phyloP scores from a whole-genome alignment of 1,284 basidiomycete species.

The Pyrrhoderma noxium region DNA sequence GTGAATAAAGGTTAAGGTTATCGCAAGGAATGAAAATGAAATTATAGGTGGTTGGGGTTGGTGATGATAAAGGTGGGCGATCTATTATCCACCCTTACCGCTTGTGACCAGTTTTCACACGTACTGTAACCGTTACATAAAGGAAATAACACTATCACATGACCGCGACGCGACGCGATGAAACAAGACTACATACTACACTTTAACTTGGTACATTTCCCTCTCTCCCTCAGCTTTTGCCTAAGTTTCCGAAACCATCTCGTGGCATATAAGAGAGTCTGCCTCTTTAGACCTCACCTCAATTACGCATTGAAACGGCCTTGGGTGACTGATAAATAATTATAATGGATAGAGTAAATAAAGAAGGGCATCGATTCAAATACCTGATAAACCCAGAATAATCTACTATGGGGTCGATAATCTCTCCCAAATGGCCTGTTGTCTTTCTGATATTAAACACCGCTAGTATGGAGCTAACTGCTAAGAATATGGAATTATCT shows the following conservation, averaged over 20 bases:
- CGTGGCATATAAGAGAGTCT: background rate
- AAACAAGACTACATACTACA: too few species aligned
- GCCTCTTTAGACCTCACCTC: conserved; percentile 9
- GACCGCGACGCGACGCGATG: conserved; percentile 9
- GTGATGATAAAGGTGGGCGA: background rate
- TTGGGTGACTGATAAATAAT: conserved; percentile 14
- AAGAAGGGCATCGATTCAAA: background rate
- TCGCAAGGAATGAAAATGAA: too few species aligned
- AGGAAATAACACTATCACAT: conserved; percentile 7
- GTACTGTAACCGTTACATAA: too few species aligned
- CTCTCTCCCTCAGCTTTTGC: too few species aligned
- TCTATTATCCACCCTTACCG: background rate
- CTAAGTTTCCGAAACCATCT: too few species aligned
- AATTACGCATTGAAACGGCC: conserved; percentile 17
- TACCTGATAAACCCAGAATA: conserved; percentile 17
- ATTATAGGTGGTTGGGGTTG: background rate
- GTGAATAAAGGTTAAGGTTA: background rate
- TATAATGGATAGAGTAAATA: background rate
- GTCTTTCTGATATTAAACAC: conserved; percentile 27
- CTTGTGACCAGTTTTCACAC: background rate
- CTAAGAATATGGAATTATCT: conserved; percentile 29
- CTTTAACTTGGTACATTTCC: too few species aligned
- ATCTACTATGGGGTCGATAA: conserved; percentile 25
- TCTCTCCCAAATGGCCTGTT: conserved; percentile 24
- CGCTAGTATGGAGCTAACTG: conserved; percentile 26